phyloP scores from a whole-genome alignment of 805 yeast genomes.

The Ogataea trehalophila region DNA sequence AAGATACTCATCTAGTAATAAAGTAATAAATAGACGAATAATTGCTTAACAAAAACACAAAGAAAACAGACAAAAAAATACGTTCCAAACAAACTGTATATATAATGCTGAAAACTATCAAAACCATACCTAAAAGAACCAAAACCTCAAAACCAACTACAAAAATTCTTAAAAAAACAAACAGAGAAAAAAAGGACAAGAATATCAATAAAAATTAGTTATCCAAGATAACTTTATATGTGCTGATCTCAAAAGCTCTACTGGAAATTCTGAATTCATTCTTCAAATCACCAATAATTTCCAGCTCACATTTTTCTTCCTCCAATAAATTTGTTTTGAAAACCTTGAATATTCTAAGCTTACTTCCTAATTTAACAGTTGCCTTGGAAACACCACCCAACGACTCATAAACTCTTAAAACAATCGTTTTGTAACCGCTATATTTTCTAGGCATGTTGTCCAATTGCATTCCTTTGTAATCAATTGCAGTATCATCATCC shows the following conservation, averaged over 20 bases:
- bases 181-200: no score
- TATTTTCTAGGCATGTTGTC: slow-evolving; percentile 38
- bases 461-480: slow-evolving; percentile 33
- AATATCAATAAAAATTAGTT: background rate
- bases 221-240: slow-evolving; percentile 45
- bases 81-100: no score
- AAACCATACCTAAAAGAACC: no score
- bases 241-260: slow-evolving; percentile 77
- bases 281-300: slow-evolving; percentile 26
- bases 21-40: no score
- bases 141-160: no score
- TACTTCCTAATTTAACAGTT: slow-evolving; percentile 39
- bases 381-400: slow-evolving; percentile 75
- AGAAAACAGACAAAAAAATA: no score
- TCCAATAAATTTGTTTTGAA: slow-evolving; percentile 58
- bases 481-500: slow-evolving; percentile 56
- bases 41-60: no score
- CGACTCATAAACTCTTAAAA: slow-evolving; percentile 79
- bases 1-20: no score
- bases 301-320: slow-evolving; percentile 40
- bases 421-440: slow-evolving; percentile 45
- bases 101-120: no score
- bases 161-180: no score
- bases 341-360: slow-evolving; percentile 37
- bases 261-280: slow-evolving; percentile 37